Base-by-base conservation (phyloP, 179 eudicot genomes). In the Kewa caespitosa region DNA sequence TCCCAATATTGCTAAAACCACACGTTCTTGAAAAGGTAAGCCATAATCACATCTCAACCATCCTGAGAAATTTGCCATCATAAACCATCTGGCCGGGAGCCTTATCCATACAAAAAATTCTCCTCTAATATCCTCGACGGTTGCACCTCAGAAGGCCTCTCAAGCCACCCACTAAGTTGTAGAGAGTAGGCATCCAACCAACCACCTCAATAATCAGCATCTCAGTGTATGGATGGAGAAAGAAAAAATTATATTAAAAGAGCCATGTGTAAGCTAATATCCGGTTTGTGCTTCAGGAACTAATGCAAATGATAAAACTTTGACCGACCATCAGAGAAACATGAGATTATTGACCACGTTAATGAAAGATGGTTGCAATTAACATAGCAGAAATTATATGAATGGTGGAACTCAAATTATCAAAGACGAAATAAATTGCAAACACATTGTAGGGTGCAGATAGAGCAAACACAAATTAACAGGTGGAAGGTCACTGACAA, bases 401-500 rank as follows among this genome's bases (percentile, higher is more conserved):
- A 66, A n/a, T 22, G 20, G 14, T 4, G 25, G 25, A 48, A 31
- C 13, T 34, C 11, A 8, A 46, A 39, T 25, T 22, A 11, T 41
- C 10, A 30, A 34, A 23, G 28, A 42, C 69, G 36, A 13, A 32
- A 32, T 7, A 46, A 46, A 4, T 46, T 3, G 54, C 54, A 7
- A 46, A 46, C 11, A 15, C 30, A 41, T 28, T 14, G 50, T 27
- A 70, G 31, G 38, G 62, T 48, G 60, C 62, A 34, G 10, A 54
- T 34, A 71, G 43, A 54, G 8, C 57, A 48, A 48, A 1, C 42
- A 50, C 31, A 70, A 22, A 50, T 28, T 55, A 48, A 70, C 36
- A 25, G 57, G 14, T 36, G 65, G 63, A n/a, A 50, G 34, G 17
- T 55, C 52, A 66, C 78, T 34, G 65, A 43, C 17, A 63, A 31